Percentiles rank a stretch among this genome's conserved stretches.
Conservation (phyloP, 148 eudicot species). For the Oxyria digyna region DNA sequence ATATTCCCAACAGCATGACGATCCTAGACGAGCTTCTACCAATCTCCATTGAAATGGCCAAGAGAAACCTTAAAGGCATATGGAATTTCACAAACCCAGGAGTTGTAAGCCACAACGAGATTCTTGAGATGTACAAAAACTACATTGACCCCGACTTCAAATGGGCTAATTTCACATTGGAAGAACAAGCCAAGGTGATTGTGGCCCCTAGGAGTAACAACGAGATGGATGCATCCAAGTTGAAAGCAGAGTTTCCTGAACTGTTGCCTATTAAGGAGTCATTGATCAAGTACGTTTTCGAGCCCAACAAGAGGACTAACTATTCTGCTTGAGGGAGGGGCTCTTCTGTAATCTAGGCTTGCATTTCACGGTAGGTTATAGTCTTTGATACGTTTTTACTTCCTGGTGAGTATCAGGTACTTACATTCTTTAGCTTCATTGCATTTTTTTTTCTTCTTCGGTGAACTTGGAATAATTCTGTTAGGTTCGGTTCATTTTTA, state of each 20-base stretch:
- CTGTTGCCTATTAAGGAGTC: conserved; percentile 59
- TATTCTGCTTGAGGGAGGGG: conserved; percentile 19
- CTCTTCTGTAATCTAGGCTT: neutral
- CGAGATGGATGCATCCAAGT: conserved; percentile 66
- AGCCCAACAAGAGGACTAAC: conserved; percentile 58
- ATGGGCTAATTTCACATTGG: conserved; percentile 64
- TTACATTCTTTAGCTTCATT: conserved; percentile 1
- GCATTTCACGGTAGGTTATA: conserved; percentile 5
- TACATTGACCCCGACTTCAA: conserved; percentile 45
- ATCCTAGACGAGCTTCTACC: conserved; percentile 59
- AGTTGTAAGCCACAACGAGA: conserved; percentile 47
- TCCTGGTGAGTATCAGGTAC: neutral
- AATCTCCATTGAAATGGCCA: conserved; percentile 50
- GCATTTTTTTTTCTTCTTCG: neutral
- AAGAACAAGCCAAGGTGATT: conserved; percentile 80
- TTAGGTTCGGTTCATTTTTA: neutral
- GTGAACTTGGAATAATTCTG: neutral
- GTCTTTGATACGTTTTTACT: neutral
- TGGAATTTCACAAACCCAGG: conserved; percentile 53
- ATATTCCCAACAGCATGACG: conserved; percentile 57
- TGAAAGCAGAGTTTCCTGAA: conserved; percentile 73
- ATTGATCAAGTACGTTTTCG: conserved; percentile 62
- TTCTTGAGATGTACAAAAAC: conserved; percentile 40
- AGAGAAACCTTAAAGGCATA: conserved; percentile 43
- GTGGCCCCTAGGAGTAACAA: conserved; percentile 72